Conservation (phyloP, 2,329 filamentous ascomycete species). For the Colletotrichum plurivorum region DNA sequence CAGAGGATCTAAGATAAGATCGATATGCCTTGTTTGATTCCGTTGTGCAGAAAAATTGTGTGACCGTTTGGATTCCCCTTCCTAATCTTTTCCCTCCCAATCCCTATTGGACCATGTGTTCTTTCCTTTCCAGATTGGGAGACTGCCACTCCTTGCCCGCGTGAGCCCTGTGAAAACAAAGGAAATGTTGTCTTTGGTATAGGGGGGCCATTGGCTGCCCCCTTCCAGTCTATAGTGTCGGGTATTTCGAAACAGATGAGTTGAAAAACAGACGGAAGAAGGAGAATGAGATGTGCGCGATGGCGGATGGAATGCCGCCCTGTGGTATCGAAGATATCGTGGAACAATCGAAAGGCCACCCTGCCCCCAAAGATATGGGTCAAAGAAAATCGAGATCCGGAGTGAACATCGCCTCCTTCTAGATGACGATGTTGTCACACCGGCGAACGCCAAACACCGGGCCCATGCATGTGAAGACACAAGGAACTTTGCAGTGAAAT, state of each 20-base stretch:
- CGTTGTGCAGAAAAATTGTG: slow-evolving; percentile 27
- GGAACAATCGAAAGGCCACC: slow-evolving; percentile 38
- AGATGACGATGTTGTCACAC: slow-evolving; percentile 26
- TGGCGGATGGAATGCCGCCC: slow-evolving; percentile 29
- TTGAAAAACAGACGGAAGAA: slow-evolving; percentile 31
- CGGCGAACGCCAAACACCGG: slow-evolving; percentile 41
- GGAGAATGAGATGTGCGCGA: slow-evolving; percentile 35
- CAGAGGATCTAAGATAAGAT: slow-evolving; percentile 38
- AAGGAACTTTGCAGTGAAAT: slow-evolving; percentile 34
- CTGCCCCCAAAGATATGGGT: slow-evolving; percentile 35
- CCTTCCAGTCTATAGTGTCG: slow-evolving; percentile 41
- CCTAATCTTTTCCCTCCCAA: slow-evolving; percentile 29
- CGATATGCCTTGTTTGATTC: slow-evolving; percentile 24
- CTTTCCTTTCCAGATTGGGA: slow-evolving; percentile 37
- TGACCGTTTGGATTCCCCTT: slow-evolving; percentile 8
- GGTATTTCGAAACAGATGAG: slow-evolving; percentile 41
- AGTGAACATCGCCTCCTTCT: slow-evolving; percentile 22
- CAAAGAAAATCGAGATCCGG: slow-evolving; percentile 41
- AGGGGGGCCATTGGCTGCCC: slow-evolving; percentile 21
- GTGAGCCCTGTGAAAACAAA: slow-evolving; percentile 38
- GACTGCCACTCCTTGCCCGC: slow-evolving; percentile 36
- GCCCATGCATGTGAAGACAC: slow-evolving; percentile 39
- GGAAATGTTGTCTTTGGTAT: slow-evolving; percentile 37
- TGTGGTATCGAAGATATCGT: slow-evolving; percentile 42
- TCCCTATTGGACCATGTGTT: slow-evolving; percentile 26